Percentiles rank a stretch among this genome's conserved stretches.
Conservation (phyloP, 306 rosid species). For the Acacia acuminata region DNA sequence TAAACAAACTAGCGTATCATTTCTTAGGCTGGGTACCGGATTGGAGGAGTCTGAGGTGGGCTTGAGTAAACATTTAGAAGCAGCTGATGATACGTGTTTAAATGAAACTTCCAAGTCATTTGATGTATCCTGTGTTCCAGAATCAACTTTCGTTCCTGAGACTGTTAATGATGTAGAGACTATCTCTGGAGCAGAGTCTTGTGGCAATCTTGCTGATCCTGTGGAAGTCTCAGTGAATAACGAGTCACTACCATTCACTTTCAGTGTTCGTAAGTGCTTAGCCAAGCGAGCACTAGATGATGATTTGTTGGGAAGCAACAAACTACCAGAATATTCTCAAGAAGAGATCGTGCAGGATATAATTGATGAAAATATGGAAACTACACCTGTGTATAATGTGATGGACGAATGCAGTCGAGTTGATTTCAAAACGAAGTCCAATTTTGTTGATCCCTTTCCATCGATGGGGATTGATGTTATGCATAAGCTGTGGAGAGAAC, state of each 20-base stretch:
- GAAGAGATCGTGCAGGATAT: constrained; percentile 43
- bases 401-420: constrained; percentile 67
- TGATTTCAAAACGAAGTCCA: constrained; percentile 39
- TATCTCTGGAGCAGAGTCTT: constrained; percentile 43
- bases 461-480: constrained; percentile 40
- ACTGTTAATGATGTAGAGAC: constrained; percentile 48
- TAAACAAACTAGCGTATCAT: constrained; percentile 30
- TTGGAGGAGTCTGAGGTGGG: constrained; percentile 38
- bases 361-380: constrained; percentile 46
- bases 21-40: constrained; percentile 40
- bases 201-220: constrained; percentile 37
- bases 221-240: constrained; percentile 43
- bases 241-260: constrained; percentile 34
- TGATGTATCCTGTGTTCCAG: constrained; percentile 63
- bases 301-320: constrained; percentile 37
- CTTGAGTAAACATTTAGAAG: constrained; percentile 38
- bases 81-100: constrained; percentile 39
- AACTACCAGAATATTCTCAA: constrained; percentile 44
- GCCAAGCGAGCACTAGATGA: constrained; percentile 27
- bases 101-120: constrained; percentile 46
- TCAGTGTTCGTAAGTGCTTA: constrained; percentile 19
- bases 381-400: constrained; percentile 36
- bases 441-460: constrained; percentile 39
- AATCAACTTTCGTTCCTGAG: constrained; percentile 65
- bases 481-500: constrained; percentile 66